Conservation (phyloP, 2,329 filamentous ascomycete species). For the Gnomoniopsis smithogilvyi region DNA sequence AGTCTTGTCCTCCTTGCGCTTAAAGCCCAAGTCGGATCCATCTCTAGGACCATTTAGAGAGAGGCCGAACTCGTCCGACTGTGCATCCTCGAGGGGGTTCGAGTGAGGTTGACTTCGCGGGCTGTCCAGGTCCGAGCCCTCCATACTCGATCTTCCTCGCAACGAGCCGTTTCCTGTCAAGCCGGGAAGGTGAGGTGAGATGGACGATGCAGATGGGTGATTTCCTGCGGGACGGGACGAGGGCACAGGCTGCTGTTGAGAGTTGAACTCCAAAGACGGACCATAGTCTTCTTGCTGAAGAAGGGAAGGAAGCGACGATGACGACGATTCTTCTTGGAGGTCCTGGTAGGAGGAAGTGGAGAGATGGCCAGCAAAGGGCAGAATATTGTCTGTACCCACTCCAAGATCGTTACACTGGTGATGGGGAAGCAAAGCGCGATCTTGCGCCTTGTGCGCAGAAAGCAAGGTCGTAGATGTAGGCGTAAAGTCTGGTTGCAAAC, state of each 20-base stretch:
- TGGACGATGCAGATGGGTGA: constrained; percentile 34
- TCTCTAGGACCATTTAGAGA: constrained; percentile 44
- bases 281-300: constrained; percentile 34
- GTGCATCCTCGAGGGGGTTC: constrained; percentile 48
- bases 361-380: constrained; percentile 49
- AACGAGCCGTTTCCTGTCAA: constrained; percentile 25
- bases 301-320: constrained; percentile 28
- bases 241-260: constrained; percentile 30
- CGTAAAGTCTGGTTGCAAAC: constrained; percentile 32
- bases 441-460: constrained; percentile 25
- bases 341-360: constrained; percentile 49
- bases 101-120: constrained; percentile 41
- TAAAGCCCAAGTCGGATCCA: constrained; percentile 50
- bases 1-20: constrained; percentile 55
- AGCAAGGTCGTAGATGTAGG: constrained; percentile 32
- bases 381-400: constrained; percentile 37
- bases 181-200: constrained; percentile 32
- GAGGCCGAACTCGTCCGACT: constrained; percentile 58
- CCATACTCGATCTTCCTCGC: constrained; percentile 27
- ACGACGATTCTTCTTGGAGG: constrained; percentile 38
- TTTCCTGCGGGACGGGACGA: constrained; percentile 32
- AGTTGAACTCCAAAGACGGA: constrained; percentile 29
- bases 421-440: constrained; percentile 35
- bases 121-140: constrained; percentile 43
- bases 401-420: constrained; percentile 26